Evolutionary conservation across 2,329 filamentous ascomycete species (phyloP), one percentile per base, ranked within the genome.

Genomic region (Colletotrichum sidae): DNA sequence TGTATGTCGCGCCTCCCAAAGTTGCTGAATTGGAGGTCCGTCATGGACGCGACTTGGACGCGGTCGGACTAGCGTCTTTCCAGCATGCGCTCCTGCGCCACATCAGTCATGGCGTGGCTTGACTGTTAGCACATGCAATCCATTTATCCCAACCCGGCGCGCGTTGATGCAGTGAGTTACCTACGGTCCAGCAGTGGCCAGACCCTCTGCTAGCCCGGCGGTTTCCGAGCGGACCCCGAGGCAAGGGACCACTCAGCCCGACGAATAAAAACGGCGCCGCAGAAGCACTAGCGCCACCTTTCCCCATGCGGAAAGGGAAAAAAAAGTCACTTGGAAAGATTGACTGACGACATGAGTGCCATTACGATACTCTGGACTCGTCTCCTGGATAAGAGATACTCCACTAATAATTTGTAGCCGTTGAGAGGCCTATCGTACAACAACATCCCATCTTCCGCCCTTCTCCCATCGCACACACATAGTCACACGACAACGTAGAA

Each of bases 201-300:
- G 37, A 34, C 41, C 41, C 37, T 33, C 15, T 34, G 11, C 12
- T 45, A 49, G 47, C 63, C 63, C 63, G 63, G 63, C 47, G 53
- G 47, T 66, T 66, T 37, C 63, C 63, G 63, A 66, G 38, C 63
- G 59, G 59, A 57, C 52, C 52, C 58, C 59, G 63, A 62, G 53
- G 59, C 59, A 66, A 44, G 34, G 50, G 39, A 57, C 41, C 4
- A 55, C 58, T 33, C 47, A 34, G 12, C 17, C 37, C n/a, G 52
- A 44, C 61, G 60, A 64, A 64, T 64, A 15, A 38, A 39, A 64
- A 44, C 39, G 44, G 39, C 39, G 35, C 44, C 54, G 54, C 54
- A 56, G 46, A 35, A 38, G 49, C 15, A 25, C 37, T 34, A 25
- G 2, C 51, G 42, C 55, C 57, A 61, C 50, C 11, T 38, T 55